Conservation (phyloP, 768 basidiomycete species). For the Pleurotus cornucopiae region DNA sequence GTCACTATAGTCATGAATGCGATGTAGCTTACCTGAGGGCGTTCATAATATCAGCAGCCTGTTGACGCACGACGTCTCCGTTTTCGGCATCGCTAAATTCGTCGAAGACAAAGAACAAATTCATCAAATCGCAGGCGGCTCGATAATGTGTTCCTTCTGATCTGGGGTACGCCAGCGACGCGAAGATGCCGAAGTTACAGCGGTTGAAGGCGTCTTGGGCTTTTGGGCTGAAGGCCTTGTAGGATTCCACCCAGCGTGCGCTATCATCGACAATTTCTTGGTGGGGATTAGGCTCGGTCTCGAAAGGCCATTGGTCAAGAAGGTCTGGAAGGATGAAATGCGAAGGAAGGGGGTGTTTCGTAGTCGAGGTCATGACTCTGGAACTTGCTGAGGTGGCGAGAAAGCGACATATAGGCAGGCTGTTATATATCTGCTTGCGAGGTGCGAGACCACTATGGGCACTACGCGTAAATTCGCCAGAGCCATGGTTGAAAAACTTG, state of each 20-base stretch:
- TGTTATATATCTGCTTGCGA: too few species aligned
- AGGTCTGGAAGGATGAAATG: constrained; percentile 8
- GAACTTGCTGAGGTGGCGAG: too few species aligned
- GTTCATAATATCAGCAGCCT: constrained; percentile 33
- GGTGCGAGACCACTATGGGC: too few species aligned
- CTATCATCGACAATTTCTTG: background rate
- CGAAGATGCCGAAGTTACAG: constrained; percentile 39
- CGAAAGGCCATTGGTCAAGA: constrained; percentile 6
- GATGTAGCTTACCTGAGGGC: constrained; percentile 24
- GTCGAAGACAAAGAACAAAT: constrained; percentile 46
- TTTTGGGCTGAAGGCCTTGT: constrained; percentile 28
- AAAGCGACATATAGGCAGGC: too few species aligned
- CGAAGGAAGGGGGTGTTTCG: background rate
- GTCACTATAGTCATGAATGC: too few species aligned
- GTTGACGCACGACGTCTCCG: constrained; percentile 21
- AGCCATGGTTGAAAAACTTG: too few species aligned
- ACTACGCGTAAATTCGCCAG: too few species aligned
- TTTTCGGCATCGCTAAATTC: constrained; percentile 42
- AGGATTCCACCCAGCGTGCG: constrained; percentile 28
- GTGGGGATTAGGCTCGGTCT: constrained; percentile 5
- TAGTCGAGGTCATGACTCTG: constrained; percentile 1
- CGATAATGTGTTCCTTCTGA: constrained; percentile 20
- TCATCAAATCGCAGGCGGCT: constrained; percentile 46
- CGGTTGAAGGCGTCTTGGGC: constrained; percentile 35
- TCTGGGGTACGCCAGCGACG: constrained; percentile 32